These are phyloP conservation scores for Rhodamnia argentea DNA, from an alignment of 345 rosid genomes.

Conservation along the genomic window DNA sequence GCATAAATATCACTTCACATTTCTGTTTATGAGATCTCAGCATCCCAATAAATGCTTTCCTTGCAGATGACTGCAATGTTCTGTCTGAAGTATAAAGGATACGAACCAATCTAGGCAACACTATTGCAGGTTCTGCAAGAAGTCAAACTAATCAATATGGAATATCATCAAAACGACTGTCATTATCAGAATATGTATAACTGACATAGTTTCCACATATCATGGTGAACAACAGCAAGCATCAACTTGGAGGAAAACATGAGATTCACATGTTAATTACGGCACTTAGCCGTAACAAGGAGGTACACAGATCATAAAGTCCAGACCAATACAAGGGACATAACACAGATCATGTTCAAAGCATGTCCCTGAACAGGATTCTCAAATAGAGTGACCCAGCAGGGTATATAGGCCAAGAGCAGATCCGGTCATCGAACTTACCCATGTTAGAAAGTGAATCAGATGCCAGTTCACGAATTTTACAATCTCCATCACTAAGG, in stretches of 20 bases:
- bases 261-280: background rate
- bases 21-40: slow-evolving; percentile 50
- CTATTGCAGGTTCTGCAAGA: slow-evolving; percentile 57
- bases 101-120: slow-evolving; percentile 50
- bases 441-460: slow-evolving; percentile 55
- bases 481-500: slow-evolving; percentile 49
- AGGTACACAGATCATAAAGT: background rate
- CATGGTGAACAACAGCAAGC: background rate
- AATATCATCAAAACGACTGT: background rate
- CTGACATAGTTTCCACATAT: background rate
- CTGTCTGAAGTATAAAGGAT: slow-evolving; percentile 46
- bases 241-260: background rate
- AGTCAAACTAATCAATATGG: background rate
- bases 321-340: background rate
- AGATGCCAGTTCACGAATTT: slow-evolving; percentile 38
- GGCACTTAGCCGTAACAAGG: background rate
- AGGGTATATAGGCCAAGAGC: background rate
- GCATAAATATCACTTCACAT: slow-evolving; percentile 53
- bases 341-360: background rate
- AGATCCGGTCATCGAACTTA: slow-evolving; percentile 1
- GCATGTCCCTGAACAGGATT: background rate
- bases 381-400: background rate
- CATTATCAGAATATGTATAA: background rate
- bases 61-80: slow-evolving; percentile 29
- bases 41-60: slow-evolving; percentile 42